Evolutionary conservation across 495 filamentous ascomycete genomes (phyloP), one percentile per base, ranked within the genome.

Genomic region (Xylaria palmicola): DNA sequence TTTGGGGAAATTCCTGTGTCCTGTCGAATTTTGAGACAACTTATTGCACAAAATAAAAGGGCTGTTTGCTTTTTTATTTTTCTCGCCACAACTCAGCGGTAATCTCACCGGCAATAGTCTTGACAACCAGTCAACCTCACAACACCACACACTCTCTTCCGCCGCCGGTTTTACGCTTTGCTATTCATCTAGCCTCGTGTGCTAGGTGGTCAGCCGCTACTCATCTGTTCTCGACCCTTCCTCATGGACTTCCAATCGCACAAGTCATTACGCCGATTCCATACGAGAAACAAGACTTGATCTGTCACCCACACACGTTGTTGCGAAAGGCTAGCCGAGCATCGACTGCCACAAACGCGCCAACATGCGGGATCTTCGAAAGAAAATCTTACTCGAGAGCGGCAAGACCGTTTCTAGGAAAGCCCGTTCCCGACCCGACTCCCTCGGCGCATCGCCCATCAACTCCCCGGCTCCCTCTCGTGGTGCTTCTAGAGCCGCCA

Each of bases 331-430:
- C 29, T 26, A 62, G 10, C 24, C 41, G 37, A 64, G 32, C 9
- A 13, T 27, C 58, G 50, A 20, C 44, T 49, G 17, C 49, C 6
- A n/a, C 51, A n/a, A 49, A 22, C 20, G 15, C 1, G 30, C 37
- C 65, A 81, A 65, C 39, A 92, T 91, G 90, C 87, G 81, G 71
- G 87, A 91, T 67, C 83, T 97, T 55, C 85, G 90, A 67, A 87
- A 93, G 70, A 90, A 90, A 72, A 91, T 90, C 34, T 69, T 79
- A 27, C 81, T 90, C 24, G 90, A 93, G 79, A 90, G 88, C 77
- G 86, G 87, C 71, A 98, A 98, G 80, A 98, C 93, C 36, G 81
- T 94, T 50, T 97, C 94, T 36, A 86, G 88, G 69, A 97, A 96
- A 76, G 92, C 92, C 6, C 87, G 86, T 50, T 90, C 89, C 13